Evolutionary conservation across 495 filamentous ascomycete species (phyloP), one percentile per base, ranked within the genome.

Genomic region (Antarctomyces pellizariae): DNA sequence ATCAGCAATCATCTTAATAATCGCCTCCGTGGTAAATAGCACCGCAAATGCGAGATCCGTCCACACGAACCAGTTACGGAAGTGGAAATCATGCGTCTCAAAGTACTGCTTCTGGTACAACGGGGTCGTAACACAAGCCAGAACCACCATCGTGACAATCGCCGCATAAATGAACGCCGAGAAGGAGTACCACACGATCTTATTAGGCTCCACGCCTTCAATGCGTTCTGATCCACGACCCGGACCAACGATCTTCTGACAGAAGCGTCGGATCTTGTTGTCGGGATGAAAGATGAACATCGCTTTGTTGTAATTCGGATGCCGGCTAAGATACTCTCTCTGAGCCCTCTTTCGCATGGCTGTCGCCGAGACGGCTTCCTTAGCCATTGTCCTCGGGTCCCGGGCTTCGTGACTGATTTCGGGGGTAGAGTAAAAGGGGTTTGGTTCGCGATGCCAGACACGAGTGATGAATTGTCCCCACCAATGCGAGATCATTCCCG

Each of bases 1-100:
- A 53, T 99, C 86, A 0, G 86, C 86, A 34, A 99, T 66, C 18
- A 93, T 71, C 48, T 95, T 95, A 54, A 99, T 84, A 12, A 64
- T 36, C 0, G 84, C 82, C 45, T 99, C 86, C 11, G 84, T 36
- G 0, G 75, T 72, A 49, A 99, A 99, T 13, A 95, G 43, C 5
- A 69, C 51, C 12, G 84, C 84, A 46, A 99, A 99, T 13, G 75
- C 71, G 39, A 84, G 55, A 48, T 99, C 86, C 5, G 75, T 72
- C 53, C 74, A 91, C 5, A 79, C 70, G 39, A 95, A 99, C 86
- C 86, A 99, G 38, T 80, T 83, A 32, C 57, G 57, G 22, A 58
- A 44, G 8, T 54, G 61, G 29, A 58, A 62, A 1, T 36, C 26
- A 42, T 72, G 56, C 2, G 31, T 47, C 14, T 52, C 30, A 37